Evolutionary conservation across 2,329 filamentous ascomycete species (phyloP), one percentile per base, ranked within the genome.

Genomic region (Fusarium pseudoanthophilum): DNA sequence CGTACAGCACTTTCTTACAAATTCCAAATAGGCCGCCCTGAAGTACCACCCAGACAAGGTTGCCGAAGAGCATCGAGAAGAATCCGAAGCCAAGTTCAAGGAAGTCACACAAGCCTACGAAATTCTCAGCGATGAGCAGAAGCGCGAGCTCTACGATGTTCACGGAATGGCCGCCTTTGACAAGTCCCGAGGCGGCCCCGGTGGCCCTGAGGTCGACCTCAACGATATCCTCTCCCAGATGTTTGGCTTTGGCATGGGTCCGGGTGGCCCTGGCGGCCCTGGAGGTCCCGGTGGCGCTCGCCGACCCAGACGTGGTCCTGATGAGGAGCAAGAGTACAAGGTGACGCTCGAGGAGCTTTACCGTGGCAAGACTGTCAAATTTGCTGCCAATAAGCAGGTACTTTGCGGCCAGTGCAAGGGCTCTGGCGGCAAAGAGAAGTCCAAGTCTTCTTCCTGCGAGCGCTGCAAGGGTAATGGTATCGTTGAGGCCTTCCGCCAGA

Each of bases 351-450:
- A 98, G 82, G 96, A 99, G 83, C 87, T 99, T 37, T 99, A 98
- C 88, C 98, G 97, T 85, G 96, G 96, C 78, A 98, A 98, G 87
- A 98, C 96, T 2, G 96, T 97, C 80, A 96, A 97, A 84, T 98
- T 99, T 82, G 92, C 94, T 14, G 96, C 93, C 79, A 97, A 95
- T 79, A 98, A 98, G 86, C 95, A 97, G 80, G 89, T 98, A 70
- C 87, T 97, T 70, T 99, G 96, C 84, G 88, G 88, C 67, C 88
- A 91, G 78, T 99, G 96, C 86, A 95, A 95, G 81, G 96, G 96
- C 49, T 90, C 88, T 52, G 96, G 96, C 45, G 96, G 93, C 73
- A 98, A 97, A 84, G 93, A 97, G 70, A 97, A 95, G 84, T 93
- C 94, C 60, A 97, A 96, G 85, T 86, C 93, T 56, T 90, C 93